Percentiles rank a stretch among this genome's conserved stretches.
phyloP scores from a whole-genome alignment of 495 filamentous ascomycete species.

The Antarctomyces pellizariae region DNA sequence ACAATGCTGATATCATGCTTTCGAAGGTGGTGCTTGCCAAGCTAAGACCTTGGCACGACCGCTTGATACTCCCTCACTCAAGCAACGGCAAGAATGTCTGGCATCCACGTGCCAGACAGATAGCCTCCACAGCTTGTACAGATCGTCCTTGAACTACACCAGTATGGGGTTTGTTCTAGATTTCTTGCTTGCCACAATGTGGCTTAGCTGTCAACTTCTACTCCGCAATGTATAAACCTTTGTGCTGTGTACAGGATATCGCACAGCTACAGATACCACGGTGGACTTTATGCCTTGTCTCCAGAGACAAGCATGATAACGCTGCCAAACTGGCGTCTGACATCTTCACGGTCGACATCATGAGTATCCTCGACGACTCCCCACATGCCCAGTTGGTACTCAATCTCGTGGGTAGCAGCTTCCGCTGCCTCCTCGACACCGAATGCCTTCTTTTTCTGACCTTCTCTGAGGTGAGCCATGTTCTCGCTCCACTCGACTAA shows the following conservation, averaged over 20 bases:
- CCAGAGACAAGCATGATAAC: conserved; percentile 58
- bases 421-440: conserved; percentile 41
- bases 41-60: no score
- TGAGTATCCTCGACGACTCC: conserved; percentile 97
- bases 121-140: no score
- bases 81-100: no score
- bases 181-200: no score
- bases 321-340: conserved; percentile 72
- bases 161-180: no score
- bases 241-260: not conserved
- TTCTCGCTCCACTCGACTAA: conserved; percentile 77
- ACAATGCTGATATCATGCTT: no score
- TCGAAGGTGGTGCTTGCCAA: no score
- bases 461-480: conserved; percentile 18
- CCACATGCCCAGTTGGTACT: conserved; percentile 79
- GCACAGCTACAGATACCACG: not conserved
- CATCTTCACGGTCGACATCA: conserved; percentile 85
- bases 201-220: no score
- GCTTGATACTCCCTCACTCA: no score
- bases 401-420: conserved; percentile 62
- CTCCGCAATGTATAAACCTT: no score
- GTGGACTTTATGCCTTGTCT: conserved; percentile 5
- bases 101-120: no score
- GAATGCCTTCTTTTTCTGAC: conserved; percentile 14
- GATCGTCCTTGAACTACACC: no score